Evolutionary conservation across 352 stramenopile species (phyloP), one percentile per base, ranked within the genome.

Genomic region (Discostella stelligera): DNA sequence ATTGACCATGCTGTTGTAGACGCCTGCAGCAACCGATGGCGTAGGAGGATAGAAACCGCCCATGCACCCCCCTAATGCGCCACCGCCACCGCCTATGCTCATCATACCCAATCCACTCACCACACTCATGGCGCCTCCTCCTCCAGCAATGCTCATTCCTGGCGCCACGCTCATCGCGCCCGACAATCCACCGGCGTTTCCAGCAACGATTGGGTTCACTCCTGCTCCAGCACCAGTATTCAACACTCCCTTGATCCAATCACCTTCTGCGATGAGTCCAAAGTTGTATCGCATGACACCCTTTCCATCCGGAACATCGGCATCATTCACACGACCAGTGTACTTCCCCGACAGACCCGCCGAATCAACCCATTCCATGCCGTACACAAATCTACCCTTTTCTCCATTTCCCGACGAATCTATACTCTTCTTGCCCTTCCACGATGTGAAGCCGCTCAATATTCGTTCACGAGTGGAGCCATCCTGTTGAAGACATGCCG

Each of bases 241-340:
- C 53, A 72, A 55, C 13, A 79, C 62, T 16, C 62, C 71, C 44
- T 79, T 72, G 16, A 72, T 63, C 63, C 71, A 79, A 53, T 66
- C 53, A 37, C 70, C 70, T 27, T 78, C 70, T 7, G 69, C 69
- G 50, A 77, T 49, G 7, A 69, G 27, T n/a, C 68, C 68, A 55
- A 70, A 70, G 14, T 77, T 44, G 41, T 65, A 77, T 14, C 37
- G 27, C 68, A 77, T 70, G 2, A 70, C 3, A 13, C 68, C 68
- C 37, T 64, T 67, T 2, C 68, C 68, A 50, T 77, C 23, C 44
- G 68, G 68, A 2, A 50, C 23, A 20, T 64, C 53, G 3, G 64
- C n/a, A 21, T 62, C 18, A 52, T 69, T 55, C 18, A 77, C 49
- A 41, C 55, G 41, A 11, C 68, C 68, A 14, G 68, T 70, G 27